Base-by-base conservation (phyloP, 257 asterid species). In the Haberlea rhodopensis region DNA sequence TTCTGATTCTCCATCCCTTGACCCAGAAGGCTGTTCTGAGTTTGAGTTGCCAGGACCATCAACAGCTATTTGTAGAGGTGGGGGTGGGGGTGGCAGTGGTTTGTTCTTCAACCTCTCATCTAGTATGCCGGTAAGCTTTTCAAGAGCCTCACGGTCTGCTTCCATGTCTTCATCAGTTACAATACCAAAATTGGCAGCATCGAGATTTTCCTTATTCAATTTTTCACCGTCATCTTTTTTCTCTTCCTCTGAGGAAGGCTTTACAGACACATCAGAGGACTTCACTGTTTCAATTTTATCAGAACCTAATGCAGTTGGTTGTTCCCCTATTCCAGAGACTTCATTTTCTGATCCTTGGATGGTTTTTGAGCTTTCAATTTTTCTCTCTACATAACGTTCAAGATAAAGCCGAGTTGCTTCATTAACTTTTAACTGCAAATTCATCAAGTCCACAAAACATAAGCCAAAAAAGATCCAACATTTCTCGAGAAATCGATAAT, bases 81-180 rank as follows among this genome's bases (percentile, higher is more conserved):
- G 82, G 58, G 89, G 95, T 54, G 92, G 99, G 48, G 99, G 99
- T 8, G 97, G 97, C 58, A 86, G 80, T 54, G 97, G 99, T 54
- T 74, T 86, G 78, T 67, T 87, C 82, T 76, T 94, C 81, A 90
- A 60, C 73, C 99, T 84, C 85, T 94, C 99, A 74, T 90, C 97
- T 69, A 88, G 60, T 92, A 94, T 83, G 64, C 73, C 80, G 24
- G 73, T 80, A 65, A 94, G 81, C 81, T 90, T 86, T 64, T 80
- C 95, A 75, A 68, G 66, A 67, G 87, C 90, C 72, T 76, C 95
- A 28, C 73, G 74, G 67, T 94, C 99, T 64, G 85, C 84, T 71
- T 80, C 77, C 70, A 74, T 81, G 82, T 86, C 97, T 72, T 80
- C 95, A 26, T 90, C 92, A 60, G 87, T 84, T 43, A 90, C 91